Evolutionary conservation across 768 basidiomycete genomes (phyloP).

Genomic region (Sarcodon aspratus): DNA sequence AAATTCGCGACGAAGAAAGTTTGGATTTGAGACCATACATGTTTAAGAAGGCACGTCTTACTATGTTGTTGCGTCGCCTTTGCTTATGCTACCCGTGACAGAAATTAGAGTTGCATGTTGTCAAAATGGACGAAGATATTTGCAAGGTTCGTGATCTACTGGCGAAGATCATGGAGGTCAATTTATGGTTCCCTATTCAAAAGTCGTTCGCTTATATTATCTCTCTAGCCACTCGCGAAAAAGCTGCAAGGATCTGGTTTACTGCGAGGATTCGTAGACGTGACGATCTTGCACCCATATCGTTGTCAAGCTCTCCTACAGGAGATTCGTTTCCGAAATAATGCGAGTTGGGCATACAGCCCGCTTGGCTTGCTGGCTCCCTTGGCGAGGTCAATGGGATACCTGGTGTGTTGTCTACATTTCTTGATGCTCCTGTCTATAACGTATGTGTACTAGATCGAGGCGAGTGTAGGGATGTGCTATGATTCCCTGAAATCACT

Average conservation of each 20-base stretch:
- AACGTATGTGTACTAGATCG: conserved; percentile 38
- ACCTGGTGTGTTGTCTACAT: conserved; percentile 47
- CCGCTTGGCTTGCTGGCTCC: conserved; percentile 39
- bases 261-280: conserved; percentile 37
- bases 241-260: conserved; percentile 25
- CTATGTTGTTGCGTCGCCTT: not conserved
- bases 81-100: conserved; percentile 15
- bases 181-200: conserved; percentile 11
- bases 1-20: conserved; percentile 87
- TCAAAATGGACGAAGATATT: conserved; percentile 63
- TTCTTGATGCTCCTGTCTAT: conserved; percentile 3
- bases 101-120: conserved; percentile 69
- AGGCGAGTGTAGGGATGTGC: conserved; percentile 75
- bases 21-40: conserved; percentile 80
- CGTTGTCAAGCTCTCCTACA: conserved; percentile 33
- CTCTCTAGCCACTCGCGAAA: conserved; percentile 21
- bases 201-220: not conserved
- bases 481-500: conserved; percentile 49
- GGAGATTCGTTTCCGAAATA: conserved; percentile 19
- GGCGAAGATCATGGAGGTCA: conserved; percentile 63
- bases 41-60: conserved; percentile 61
- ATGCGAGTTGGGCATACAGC: conserved; percentile 37
- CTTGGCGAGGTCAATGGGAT: conserved; percentile 78
- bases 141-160: conserved; percentile 55
- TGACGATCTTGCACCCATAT: conserved; percentile 59